Base-by-base conservation (phyloP, 257 asterid species). In the Ilex aquifolium region DNA sequence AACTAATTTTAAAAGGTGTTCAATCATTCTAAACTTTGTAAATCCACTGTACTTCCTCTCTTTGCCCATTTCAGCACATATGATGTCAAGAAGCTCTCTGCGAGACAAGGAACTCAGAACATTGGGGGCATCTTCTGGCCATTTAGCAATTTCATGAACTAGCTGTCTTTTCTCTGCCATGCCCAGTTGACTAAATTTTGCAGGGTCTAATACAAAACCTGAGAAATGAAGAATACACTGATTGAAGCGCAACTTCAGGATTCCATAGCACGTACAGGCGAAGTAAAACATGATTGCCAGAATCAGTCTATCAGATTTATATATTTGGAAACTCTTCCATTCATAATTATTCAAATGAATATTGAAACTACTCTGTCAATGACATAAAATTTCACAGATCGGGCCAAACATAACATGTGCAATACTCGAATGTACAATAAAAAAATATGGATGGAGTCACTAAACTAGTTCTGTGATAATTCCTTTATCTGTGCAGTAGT, bases 41-140 rank as follows among this genome's bases (percentile, higher is more conserved):
- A 84, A 62, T 72, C 91, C 91, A 15, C 88, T 76, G 72, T 66
- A 82, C 63, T 86, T 84, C 52, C 87, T 81, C 52, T 84, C 94
- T 76, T 77, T 80, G 5, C 96, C 95, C 53, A 82, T 70, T 84
- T 89, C 96, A 66, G 83, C 83, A 65, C 89, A 79, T 67, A 89
- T 83, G 60, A 89, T 74, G 61, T 81, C 91, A 62, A 81, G 69
- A 55, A 89, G 78, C 68, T 89, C 93, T 44, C 69, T 85, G 67
- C 92, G 88, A 65, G 78, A 82, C 85, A 91, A 78, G 0, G 87
- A 68, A 59, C 80, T 84, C 48, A 89, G 75, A 67, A 83, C 78
- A 48, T 84, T 83, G 15, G 82, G 69, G 13, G 85, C 89, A 59
- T 76, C 78, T 31, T 84, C 91, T 6, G 89, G 79, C 82, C 88